Evolutionary conservation across 2,329 filamentous ascomycete species (phyloP).

Genomic region (Fusarium sp.): DNA sequence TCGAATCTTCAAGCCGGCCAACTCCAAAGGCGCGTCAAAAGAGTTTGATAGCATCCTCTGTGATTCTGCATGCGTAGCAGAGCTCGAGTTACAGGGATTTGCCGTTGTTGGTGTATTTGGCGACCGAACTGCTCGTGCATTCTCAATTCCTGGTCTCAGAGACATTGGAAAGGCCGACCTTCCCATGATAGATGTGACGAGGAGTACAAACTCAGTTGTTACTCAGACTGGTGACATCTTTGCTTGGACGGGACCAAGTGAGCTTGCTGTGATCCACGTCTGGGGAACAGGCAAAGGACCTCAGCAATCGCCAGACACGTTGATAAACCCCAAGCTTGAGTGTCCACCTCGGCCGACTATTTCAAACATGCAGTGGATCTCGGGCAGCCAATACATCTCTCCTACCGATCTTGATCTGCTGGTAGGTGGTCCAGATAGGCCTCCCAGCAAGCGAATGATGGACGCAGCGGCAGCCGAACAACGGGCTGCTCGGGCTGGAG

Average conservation of each 20-base stretch:
- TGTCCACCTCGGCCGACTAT: constrained; percentile 90
- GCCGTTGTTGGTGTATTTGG: constrained; percentile 88
- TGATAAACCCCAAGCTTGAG: constrained; percentile 81
- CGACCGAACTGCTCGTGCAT: constrained; percentile 82
- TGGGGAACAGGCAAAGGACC: constrained; percentile 81
- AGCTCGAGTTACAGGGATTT: constrained; percentile 79
- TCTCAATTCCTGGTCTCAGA: constrained; percentile 86
- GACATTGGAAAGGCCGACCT: constrained; percentile 80
- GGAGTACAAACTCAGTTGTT: constrained; percentile 77
- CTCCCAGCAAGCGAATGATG: constrained; percentile 88
- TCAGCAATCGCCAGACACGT: constrained; percentile 73
- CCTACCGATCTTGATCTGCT: constrained; percentile 89
- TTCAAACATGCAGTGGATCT: constrained; percentile 95
- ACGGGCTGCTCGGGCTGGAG: constrained; percentile 61
- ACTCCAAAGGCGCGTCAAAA: constrained; percentile 90
- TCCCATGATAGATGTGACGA: constrained; percentile 77
- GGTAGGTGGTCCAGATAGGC: constrained; percentile 88
- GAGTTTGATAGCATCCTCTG: constrained; percentile 87
- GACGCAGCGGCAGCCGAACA: constrained; percentile 82
- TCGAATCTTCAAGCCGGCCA: constrained; percentile 88
- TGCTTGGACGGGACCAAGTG: constrained; percentile 88
- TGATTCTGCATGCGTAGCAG: constrained; percentile 81
- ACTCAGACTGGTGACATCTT: constrained; percentile 84
- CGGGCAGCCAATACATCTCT: constrained; percentile 91
- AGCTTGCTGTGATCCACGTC: constrained; percentile 83